Conservation (phyloP, 2,329 filamentous ascomycete species). For the Ophiostoma pallidulum region DNA sequence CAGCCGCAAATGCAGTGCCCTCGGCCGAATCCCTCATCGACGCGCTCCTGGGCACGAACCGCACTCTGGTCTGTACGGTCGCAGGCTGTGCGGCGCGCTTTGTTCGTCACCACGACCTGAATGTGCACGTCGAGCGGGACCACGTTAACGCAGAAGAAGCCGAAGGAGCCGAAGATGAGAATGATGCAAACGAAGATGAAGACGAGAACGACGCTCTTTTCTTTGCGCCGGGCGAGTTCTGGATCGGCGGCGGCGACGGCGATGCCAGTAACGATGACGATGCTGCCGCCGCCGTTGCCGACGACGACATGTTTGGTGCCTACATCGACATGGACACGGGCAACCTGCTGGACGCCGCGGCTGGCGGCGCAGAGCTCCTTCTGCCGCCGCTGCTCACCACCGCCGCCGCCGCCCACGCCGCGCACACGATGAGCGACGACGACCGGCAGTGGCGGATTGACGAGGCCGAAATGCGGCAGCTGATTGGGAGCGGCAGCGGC, state of each 20-base stretch:
- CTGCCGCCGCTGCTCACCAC: neutral
- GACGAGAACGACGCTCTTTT: neutral
- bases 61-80: conserved; percentile 34
- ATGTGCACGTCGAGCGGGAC: conserved; percentile 33
- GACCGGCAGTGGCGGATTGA: conserved; percentile 18
- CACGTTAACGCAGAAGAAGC: conserved; percentile 14
- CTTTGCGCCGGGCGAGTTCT: conserved; percentile 11
- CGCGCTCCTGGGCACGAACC: conserved; percentile 27
- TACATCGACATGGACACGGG: conserved; percentile 5
- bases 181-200: neutral
- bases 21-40: conserved; percentile 21
- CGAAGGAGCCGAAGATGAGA: neutral
- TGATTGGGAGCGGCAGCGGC: conserved; percentile 18
- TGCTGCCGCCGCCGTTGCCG: neutral
- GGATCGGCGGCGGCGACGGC: conserved; percentile 10
- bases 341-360: neutral
- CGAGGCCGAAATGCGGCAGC: conserved; percentile 20
- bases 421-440: no score
- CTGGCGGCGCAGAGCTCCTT: no score
- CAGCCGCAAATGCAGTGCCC: conserved; percentile 28
- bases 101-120: conserved; percentile 40
- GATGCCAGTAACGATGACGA: neutral
- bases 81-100: conserved; percentile 37
- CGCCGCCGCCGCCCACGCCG: no score
- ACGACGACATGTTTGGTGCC: conserved; percentile 5